A percentile compares a stretch with the other conserved stretches of the same genome.
Evolutionary conservation across 2,329 filamentous ascomycete species (phyloP).

Genomic region (Nothomitra cinnamomea): DNA sequence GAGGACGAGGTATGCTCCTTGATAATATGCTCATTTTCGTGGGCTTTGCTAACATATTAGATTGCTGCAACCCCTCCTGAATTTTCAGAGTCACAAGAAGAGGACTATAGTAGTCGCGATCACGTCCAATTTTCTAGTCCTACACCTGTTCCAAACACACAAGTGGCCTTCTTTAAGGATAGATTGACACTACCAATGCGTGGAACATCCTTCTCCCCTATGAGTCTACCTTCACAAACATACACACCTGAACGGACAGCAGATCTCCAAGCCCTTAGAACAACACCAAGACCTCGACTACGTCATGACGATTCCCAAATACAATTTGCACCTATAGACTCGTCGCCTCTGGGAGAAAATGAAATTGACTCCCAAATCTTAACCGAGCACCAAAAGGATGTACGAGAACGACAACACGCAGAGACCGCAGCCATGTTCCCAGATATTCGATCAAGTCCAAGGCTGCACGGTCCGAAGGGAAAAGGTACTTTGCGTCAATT

Average conservation of each 20-base stretch:
- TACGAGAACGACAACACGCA: conserved; percentile 50
- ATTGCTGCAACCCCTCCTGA: conserved; percentile 10
- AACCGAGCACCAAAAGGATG: conserved; percentile 65
- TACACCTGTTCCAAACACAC: conserved; percentile 13
- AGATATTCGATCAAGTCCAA: conserved; percentile 42
- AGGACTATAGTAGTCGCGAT: conserved; percentile 3
- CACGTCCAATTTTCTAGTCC: conserved; percentile 9
- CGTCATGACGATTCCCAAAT: conserved; percentile 74
- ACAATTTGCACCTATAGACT: conserved; percentile 52
- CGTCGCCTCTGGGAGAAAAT: conserved; percentile 31
- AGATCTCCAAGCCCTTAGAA: background rate
- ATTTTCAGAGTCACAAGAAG: conserved; percentile 13
- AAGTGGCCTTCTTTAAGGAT: background rate
- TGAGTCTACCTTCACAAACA: conserved; percentile 13
- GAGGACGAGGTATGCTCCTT: conserved; percentile 24
- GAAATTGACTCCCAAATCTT: conserved; percentile 50
- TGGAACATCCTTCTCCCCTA: conserved; percentile 9
- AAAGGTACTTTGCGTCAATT: conserved; percentile 9
- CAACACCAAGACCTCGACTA: conserved; percentile 33
- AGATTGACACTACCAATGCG: background rate
- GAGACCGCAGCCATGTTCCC: conserved; percentile 51
- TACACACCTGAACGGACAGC: conserved; percentile 6
- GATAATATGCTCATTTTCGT: conserved; percentile 29
- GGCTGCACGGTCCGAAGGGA: conserved; percentile 6
- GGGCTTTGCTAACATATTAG: conserved; percentile 8